Base-by-base conservation (phyloP, 306 rosid species). In the Prinsepia uniflora region DNA sequence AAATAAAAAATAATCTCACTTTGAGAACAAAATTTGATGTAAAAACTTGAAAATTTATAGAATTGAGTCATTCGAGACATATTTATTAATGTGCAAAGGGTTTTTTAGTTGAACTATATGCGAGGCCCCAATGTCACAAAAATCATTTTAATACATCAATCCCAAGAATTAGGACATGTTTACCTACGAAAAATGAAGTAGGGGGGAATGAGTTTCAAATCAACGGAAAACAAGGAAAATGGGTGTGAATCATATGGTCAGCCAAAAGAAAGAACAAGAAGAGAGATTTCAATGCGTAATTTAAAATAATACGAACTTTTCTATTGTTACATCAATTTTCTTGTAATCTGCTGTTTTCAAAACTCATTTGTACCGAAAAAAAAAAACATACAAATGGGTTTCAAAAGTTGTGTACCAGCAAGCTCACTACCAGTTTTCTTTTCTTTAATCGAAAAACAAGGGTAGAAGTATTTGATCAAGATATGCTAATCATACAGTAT, bases 361-460 rank as follows among this genome's bases (percentile, higher is more conserved):
- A 80, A 59, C 81, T 81, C 82, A 69, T 40, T 57, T 65, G 52
- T 63, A 79, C 74, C 78, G 60, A 70, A 56, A 72, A 45, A 76
- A 63, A 70, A 56, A 72, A n/a, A n/a, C n/a, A 49, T 84, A 84
- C 87, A 82, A 78, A 65, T 70, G 74, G 56, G 78, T 76, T 63
- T 77, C 68, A 43, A 43, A 60, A 62, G 69, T 13, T 69, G 40
- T 19, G 70, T 64, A 48, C 52, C 0, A 67, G 72, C 63, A 59
- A 54, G 75, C 72, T 74, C 79, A 64, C 81, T 79, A 59, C 75
- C 48, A 61, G 61, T 20, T 67, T 19, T 36, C 34, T 10, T 8
- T 7, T 41, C 36, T 70, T 34, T 22, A 34, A 17, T 20, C 9
- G 6, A 11, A 5, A 56, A 44, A 61, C n/a, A 54, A 7, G 20